A percentile compares a stretch with the other conserved stretches of the same genome.
phyloP scores from a whole-genome alignment of 2,329 filamentous ascomycete species.

The Colletotrichum spinosum region DNA sequence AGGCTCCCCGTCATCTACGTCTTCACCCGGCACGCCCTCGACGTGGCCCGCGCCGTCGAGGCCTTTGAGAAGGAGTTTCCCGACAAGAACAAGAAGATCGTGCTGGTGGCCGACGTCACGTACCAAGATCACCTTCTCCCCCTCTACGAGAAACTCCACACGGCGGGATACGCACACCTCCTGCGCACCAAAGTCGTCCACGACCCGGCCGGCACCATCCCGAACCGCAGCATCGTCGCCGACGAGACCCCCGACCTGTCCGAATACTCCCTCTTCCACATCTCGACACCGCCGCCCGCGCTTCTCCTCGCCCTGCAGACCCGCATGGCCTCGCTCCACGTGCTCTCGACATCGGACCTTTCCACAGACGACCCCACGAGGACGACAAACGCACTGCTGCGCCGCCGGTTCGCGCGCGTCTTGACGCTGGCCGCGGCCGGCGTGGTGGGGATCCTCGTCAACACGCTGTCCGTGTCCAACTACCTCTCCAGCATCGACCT shows the following conservation, averaged over 20 bases:
- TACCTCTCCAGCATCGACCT: conserved; percentile 85
- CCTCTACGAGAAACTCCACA: conserved; percentile 65
- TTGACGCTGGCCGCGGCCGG: conserved; percentile 83
- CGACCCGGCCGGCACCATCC: conserved; percentile 82
- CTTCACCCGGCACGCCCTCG: conserved; percentile 81
- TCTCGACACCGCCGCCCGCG: conserved; percentile 82
- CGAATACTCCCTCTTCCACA: conserved; percentile 84
- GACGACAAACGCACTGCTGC: conserved; percentile 69
- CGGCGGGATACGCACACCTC: conserved; percentile 76
- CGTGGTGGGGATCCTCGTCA: conserved; percentile 94
- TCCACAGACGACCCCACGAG: conserved; percentile 56
- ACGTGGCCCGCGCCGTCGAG: conserved; percentile 64
- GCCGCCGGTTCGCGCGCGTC: conserved; percentile 89
- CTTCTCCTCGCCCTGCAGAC: conserved; percentile 89
- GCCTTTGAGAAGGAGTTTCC: conserved; percentile 78
- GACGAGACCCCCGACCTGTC: conserved; percentile 58
- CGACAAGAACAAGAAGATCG: conserved; percentile 71
- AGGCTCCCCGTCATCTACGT: conserved; percentile 90
- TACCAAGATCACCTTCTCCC: conserved; percentile 79
- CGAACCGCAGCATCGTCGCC: conserved; percentile 77
- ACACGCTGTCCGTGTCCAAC: conserved; percentile 92
- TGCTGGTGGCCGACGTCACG: conserved; percentile 91
- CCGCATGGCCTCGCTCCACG: conserved; percentile 81
- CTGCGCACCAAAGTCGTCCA: conserved; percentile 79
- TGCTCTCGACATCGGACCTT: conserved; percentile 76